Evolutionary conservation across 2,329 filamentous ascomycete genomes (phyloP).

Genomic region (Sporothrix phasma): DNA sequence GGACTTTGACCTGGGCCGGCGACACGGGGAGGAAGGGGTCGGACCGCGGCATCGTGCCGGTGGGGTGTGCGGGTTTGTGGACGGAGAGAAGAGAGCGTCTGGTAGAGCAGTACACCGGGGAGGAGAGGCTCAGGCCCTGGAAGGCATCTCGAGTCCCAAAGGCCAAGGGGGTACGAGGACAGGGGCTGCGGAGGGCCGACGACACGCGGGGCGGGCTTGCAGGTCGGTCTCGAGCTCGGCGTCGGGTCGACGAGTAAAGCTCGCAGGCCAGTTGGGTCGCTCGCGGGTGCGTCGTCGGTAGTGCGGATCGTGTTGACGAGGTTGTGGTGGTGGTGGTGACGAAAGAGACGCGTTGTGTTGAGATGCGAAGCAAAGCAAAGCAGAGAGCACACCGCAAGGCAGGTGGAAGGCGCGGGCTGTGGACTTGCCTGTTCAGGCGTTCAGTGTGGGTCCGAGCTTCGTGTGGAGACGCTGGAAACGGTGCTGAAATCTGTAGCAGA

Average conservation of each 20-base stretch:
- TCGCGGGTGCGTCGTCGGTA: no score
- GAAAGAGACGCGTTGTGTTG: neutral
- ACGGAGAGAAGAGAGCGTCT: neutral
- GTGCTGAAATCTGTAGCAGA: neutral
- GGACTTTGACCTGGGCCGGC: conserved; percentile 79
- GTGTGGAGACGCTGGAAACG: neutral
- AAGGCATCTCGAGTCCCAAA: conserved; percentile 10
- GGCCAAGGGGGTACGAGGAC: neutral
- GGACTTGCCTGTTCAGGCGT: conserved; percentile 5
- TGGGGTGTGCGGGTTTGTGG: neutral
- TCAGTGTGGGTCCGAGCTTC: neutral
- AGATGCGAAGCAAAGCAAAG: neutral
- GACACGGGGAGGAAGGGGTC: conserved; percentile 86
- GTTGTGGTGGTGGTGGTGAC: neutral
- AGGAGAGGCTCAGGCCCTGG: neutral
- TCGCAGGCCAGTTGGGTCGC: neutral
- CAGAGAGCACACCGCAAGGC: conserved; percentile 1
- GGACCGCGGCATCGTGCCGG: conserved; percentile 32
- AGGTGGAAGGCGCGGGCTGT: conserved; percentile 7
- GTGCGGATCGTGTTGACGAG: neutral
- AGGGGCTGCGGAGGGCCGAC: neutral
- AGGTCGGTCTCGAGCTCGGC: neutral
- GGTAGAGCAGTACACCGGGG: neutral
- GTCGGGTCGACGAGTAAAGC: neutral
- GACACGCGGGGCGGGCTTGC: neutral